Percentiles rank a stretch among this genome's conserved stretches.
Conservation (phyloP, 495 filamentous ascomycete genomes). For the Neurospora sp. region DNA sequence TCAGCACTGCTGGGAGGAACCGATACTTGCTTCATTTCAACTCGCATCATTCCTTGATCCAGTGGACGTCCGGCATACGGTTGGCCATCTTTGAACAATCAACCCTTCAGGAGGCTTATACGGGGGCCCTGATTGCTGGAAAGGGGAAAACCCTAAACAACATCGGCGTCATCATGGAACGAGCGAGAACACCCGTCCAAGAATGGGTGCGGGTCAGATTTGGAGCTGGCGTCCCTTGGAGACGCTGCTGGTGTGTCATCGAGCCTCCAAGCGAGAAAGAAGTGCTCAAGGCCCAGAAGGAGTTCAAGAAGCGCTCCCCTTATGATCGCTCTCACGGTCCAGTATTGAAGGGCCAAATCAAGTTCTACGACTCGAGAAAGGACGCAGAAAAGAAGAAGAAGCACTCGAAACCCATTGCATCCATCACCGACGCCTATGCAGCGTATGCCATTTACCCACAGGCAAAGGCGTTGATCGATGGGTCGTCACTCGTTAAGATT, state of each 20-base stretch:
- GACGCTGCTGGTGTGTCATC: conserved; percentile 92
- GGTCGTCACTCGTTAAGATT: conserved; percentile 88
- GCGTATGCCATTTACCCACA: conserved; percentile 95
- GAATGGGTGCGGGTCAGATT: conserved; percentile 96
- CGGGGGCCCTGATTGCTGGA: conserved; percentile 87
- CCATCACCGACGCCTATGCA: conserved; percentile 80
- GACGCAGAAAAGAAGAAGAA: conserved; percentile 83
- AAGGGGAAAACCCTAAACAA: conserved; percentile 84
- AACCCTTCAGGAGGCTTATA: conserved; percentile 92
- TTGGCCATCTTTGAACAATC: conserved; percentile 92
- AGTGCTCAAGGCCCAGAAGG: conserved; percentile 69
- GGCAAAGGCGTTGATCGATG: conserved; percentile 82
- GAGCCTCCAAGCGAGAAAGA: conserved; percentile 89
- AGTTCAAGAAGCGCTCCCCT: conserved; percentile 71
- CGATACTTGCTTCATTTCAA: conserved; percentile 94
- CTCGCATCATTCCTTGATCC: conserved; percentile 80
- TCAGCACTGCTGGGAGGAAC: conserved; percentile 91
- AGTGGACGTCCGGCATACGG: conserved; percentile 94
- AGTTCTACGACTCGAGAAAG: conserved; percentile 75
- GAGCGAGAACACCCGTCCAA: conserved; percentile 62
- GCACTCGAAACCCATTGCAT: conserved; percentile 67
- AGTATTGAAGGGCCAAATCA: conserved; percentile 73
- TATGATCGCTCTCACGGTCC: conserved; percentile 61
- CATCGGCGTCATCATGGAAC: conserved; percentile 76
- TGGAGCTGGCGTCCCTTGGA: conserved; percentile 92